These are phyloP conservation scores for Aegilops sharonensis DNA, from an alignment of 176 grass and related monocot species.

Conservation along the genomic window DNA sequence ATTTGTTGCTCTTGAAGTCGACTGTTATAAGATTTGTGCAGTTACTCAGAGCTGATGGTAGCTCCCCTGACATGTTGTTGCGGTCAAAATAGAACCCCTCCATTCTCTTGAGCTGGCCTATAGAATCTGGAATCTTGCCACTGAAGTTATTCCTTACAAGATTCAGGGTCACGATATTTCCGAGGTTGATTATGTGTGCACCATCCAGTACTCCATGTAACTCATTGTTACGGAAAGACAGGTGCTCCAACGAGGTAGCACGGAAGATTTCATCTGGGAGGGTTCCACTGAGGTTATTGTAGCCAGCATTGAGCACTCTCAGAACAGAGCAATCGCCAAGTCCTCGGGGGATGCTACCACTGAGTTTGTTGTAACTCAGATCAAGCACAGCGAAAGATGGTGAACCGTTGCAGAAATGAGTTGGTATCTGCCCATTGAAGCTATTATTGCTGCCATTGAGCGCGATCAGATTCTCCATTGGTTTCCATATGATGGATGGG, in stretches of 20 bases:
- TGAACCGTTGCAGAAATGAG: background rate
- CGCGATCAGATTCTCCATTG: background rate
- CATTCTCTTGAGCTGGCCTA: slow-evolving; percentile 31
- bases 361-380: background rate
- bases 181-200: slow-evolving; percentile 6
- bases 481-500: background rate
- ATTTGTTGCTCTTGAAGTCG: slow-evolving; percentile 26
- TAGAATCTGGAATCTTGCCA: slow-evolving; percentile 33
- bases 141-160: slow-evolving; percentile 18
- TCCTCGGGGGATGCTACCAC: background rate
- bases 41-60: slow-evolving; percentile 32
- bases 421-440: slow-evolving; percentile 12
- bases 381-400: background rate
- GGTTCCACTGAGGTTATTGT: background rate
- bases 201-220: background rate
- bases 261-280: slow-evolving; percentile 18
- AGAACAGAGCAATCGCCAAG: slow-evolving; percentile 7
- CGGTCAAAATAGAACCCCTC: slow-evolving; percentile 17
- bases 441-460: slow-evolving; percentile 39
- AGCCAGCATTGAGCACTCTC: background rate
- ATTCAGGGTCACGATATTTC: slow-evolving; percentile 32
- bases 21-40: slow-evolving; percentile 26
- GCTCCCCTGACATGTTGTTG: slow-evolving; percentile 33
- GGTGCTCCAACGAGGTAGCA: background rate
- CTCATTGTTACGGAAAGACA: slow-evolving; percentile 7